Evolutionary conservation across 2,329 filamentous ascomycete species (phyloP), one percentile per base, ranked within the genome.

Genomic region (Trichoderma simmonsii): DNA sequence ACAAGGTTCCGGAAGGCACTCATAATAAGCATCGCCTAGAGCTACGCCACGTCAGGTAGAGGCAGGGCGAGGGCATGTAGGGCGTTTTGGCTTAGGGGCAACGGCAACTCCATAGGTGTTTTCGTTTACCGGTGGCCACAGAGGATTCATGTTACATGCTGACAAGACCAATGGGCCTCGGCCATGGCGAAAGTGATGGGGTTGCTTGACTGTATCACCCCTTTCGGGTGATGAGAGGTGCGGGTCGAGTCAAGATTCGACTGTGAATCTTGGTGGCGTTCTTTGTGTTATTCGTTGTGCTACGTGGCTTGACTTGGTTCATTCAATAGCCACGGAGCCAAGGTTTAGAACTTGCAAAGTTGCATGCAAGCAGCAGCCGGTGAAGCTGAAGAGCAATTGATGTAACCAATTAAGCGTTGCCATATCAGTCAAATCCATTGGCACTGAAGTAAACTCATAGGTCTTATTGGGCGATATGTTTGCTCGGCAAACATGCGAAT

Each of bases 41-140:
- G 36, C 66, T 21, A 62, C 28, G 66, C 66, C 66, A 70, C 66
- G 66, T 70, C 66, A 70, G 66, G 66, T 18, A 59, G 21, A 67
- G 54, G 64, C 34, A 67, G 64, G 64, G 64, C 51, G 64, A 59
- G 9, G 6, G 6, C 15, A 67, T 59, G 64, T 36, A 70, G 66
- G 66, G 66, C 54, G 32, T 30, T 32, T 54, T 48, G 54, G 18
- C 54, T n/a, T 30, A 28, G 51, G 32, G 28, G 24, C 36, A 21
- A 43, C 39, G 57, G 36, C 57, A 30, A 36, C 34, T 61, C 30
- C 39, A 34, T 30, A 21, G 36, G 32, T 5, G 39, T 18, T 21
- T n/a, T 59, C 30, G 14, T n/a, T 14, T 24, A 15, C 39, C 11
- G 66, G 4, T 6, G 21, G 12, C 18, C 4, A 30, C 28, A 24